Evolutionary conservation across 2,329 filamentous ascomycete genomes (phyloP), one percentile per base, ranked within the genome.

Genomic region (Arachnomyces sp.): DNA sequence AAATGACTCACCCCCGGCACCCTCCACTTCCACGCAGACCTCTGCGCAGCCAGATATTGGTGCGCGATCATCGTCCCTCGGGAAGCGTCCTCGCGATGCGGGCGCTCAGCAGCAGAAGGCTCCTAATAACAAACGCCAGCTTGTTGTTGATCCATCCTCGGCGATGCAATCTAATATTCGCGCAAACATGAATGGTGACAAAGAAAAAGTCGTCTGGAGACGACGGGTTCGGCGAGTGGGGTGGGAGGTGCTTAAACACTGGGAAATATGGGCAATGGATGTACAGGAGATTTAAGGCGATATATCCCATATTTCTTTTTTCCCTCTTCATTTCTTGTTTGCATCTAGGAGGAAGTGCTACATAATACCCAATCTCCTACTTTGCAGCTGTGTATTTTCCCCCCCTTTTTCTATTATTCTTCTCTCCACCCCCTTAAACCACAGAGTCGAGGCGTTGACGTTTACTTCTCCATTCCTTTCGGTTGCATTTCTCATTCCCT

Each of bases 251-350:
- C 47, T 68, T 11, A 57, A 61, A 38, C 45, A 64, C 31, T 66
- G 64, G 58, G 65, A 67, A 41, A 62, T 68, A 13, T 68, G 64
- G 64, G 59, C 55, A 6, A 49, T 67, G 44, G 66, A 68, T 48
- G 50, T 58, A 5, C 57, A 63, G 49, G 64, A 67, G 36, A 50
- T 60, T 39, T 61, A 40, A 47, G 16, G 34, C 4, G 31, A 25
- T 25, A 25, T 25, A 25, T 25, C 20, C 20, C 6, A 14, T 8
- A 20, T 7, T n/a, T 32, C 31, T 25, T 17, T 15, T 11, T 36
- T 28, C n/a, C n/a, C n/a, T n/a, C 18, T 36, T 28, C 20, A 12
- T 32, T 12, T n/a, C n/a, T n/a, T 32, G 31, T 13, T 32, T 32
- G 31, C 31, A 32, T 32, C 12, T 12, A 14, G n/a, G 31, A 32